Conservation (phyloP, 2,329 filamentous ascomycete species). For the Paraconiothyrium brasiliense region DNA sequence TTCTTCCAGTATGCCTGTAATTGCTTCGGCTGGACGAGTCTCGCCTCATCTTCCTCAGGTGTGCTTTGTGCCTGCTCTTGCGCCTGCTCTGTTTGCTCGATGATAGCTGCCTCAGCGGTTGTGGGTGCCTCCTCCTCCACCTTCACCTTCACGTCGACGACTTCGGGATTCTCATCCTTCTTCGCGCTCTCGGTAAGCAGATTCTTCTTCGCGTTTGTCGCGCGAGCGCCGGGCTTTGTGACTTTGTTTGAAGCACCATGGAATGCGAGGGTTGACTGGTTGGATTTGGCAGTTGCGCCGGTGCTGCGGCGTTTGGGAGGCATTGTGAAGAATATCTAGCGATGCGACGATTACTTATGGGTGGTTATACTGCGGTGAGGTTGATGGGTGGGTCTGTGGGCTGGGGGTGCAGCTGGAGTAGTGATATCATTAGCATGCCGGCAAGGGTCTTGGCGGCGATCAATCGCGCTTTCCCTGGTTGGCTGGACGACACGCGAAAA, state of each 20-base stretch:
- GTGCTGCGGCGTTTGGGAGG: conserved; percentile 56
- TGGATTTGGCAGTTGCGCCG: conserved; percentile 58
- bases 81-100: conserved; percentile 49
- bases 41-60: conserved; percentile 65
- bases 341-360: conserved; percentile 7
- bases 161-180: conserved; percentile 39
- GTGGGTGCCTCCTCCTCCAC: conserved; percentile 40
- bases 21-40: conserved; percentile 71
- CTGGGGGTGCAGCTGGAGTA: conserved; percentile 19
- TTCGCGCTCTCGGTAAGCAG: conserved; percentile 44
- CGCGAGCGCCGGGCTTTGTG: conserved; percentile 63
- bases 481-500: conserved; percentile 34
- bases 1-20: conserved; percentile 80
- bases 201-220: conserved; percentile 51
- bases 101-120: conserved; percentile 51
- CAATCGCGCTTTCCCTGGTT: conserved; percentile 30
- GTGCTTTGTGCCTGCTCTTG: conserved; percentile 33
- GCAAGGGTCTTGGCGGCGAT: conserved; percentile 29
- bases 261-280: conserved; percentile 71
- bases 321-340: conserved; percentile 43
- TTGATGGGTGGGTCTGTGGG: conserved; percentile 21
- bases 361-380: conserved; percentile 9
- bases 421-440: conserved; percentile 38
- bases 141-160: conserved; percentile 24
- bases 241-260: conserved; percentile 64